Conservation (phyloP, 148 eudicot genomes). For the Vaccinium vitisidaea region DNA sequence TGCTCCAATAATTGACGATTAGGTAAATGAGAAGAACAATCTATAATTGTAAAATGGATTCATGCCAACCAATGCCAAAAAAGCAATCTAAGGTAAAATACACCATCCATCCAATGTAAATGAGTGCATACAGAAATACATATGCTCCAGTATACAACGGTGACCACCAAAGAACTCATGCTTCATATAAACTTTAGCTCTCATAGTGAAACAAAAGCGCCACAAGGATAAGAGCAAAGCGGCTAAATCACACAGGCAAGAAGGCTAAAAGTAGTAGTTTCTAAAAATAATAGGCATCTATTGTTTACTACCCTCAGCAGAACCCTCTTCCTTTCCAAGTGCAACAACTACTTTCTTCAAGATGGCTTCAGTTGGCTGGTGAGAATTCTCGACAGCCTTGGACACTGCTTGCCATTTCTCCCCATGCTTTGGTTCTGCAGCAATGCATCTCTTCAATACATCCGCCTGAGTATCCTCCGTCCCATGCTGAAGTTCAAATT, state of each 20-base stretch:
- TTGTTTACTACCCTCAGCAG: conserved; percentile 48
- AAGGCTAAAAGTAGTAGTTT: not conserved
- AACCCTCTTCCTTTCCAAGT: conserved; percentile 71
- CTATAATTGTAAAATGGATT: not conserved
- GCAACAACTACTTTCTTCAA: conserved; percentile 80
- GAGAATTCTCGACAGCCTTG: conserved; percentile 83
- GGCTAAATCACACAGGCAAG: not conserved
- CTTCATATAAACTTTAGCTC: not conserved
- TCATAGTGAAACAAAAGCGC: not conserved
- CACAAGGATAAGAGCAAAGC: not conserved
- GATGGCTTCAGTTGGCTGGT: conserved; percentile 79
- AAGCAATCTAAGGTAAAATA: not conserved
- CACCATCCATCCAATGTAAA: not conserved
- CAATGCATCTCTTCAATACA: conserved; percentile 73
- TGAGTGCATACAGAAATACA: not conserved
- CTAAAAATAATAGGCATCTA: conserved; percentile 13
- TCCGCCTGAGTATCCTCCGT: conserved; percentile 76
- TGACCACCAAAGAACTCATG: not conserved
- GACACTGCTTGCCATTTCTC: conserved; percentile 86
- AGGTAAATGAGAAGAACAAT: not conserved
- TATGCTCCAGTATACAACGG: not conserved
- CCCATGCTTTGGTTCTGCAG: conserved; percentile 93
- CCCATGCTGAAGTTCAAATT: conserved; percentile 86
- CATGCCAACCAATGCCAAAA: not conserved
- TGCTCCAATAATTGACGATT: not conserved